Evolutionary conservation across 1,284 basidiomycete species (phyloP), one percentile per base, ranked within the genome.

Genomic region (Stygiomarasmius scandens): DNA sequence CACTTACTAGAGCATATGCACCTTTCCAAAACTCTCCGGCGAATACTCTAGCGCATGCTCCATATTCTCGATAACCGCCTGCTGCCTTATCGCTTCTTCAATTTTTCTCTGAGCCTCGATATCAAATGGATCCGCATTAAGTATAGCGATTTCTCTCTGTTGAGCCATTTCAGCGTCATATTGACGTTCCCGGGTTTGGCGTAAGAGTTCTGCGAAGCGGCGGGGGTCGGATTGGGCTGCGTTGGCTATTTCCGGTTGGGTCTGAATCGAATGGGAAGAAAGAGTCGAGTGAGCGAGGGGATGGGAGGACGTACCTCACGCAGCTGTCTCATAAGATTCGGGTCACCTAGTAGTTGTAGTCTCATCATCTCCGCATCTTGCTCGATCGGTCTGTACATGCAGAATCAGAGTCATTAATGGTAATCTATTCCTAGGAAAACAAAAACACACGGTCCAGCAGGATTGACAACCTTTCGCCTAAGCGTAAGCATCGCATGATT

Each of bases 1-100:
- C 32, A 74, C 88, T 74, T 67, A 93, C 90, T 96, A 99, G 51
- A 99, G 89, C 97, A 99, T 99, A 1, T 87, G 92, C 11, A 99
- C 97, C 58, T 89, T 83, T 16, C 95, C 97, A 73, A 99, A 99
- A 49, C 86, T 86, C 73, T 98, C 96, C 0, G 96, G 96, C 38
- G 89, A 89, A 66, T 91, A 94, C 72, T 96, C 95, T 66, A 96
- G 78, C 2, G 95, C 95, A 74, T 96, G 93, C 61, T 90, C 86
- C 82, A 95, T 82, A 68, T 96, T 95, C 75, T 98, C 96, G 66
- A 91, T 75, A 8, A 99, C 91, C 0, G 90, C 91, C 68, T 98
- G 86, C 71, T 95, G 90, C 54, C 92, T 78, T 62, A 99, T 98
- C 1, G 88, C 88, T 69, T 98, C 97, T 71, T 98, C 96, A 59